Evolutionary conservation across 805 yeast genomes (phyloP).

Genomic region (Kregervanrija pseudodelftensis): DNA sequence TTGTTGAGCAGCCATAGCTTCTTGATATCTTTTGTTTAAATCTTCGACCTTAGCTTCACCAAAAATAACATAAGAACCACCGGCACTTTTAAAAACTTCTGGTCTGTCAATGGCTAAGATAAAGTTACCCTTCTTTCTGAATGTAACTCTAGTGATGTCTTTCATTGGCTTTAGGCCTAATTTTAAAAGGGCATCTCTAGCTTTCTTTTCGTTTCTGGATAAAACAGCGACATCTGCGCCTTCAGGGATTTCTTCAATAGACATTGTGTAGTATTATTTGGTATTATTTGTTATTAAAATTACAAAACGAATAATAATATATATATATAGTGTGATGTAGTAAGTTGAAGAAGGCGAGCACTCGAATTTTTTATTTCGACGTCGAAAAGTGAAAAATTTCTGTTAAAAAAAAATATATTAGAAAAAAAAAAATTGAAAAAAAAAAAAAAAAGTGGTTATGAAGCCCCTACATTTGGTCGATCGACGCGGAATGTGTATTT

Average conservation of each 20-base stretch:
- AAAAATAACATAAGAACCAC: constrained; percentile 93
- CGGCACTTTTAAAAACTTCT: constrained; percentile 88
- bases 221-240: constrained; percentile 78
- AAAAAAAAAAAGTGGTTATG: no score
- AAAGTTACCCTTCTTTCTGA: constrained; percentile 87
- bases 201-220: constrained; percentile 91
- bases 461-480: no score
- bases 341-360: neutral
- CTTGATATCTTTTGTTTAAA: constrained; percentile 79
- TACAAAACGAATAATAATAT: no score
- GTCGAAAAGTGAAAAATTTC: neutral
- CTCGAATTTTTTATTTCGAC: neutral
- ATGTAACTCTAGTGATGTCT: constrained; percentile 92
- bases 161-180: constrained; percentile 83
- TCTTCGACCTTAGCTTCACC: constrained; percentile 98
- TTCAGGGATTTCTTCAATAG: constrained; percentile 51
- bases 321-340: no score
- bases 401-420: neutral
- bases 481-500: no score
- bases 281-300: no score
- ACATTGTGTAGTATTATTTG: constrained; percentile 14
- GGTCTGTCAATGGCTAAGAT: constrained; percentile 89
- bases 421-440: no score
- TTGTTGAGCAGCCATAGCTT: constrained; percentile 73
- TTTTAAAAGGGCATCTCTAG: constrained; percentile 83